phyloP scores from a whole-genome alignment of 2,329 filamentous ascomycete species.

The Xylariaceae sp. region DNA sequence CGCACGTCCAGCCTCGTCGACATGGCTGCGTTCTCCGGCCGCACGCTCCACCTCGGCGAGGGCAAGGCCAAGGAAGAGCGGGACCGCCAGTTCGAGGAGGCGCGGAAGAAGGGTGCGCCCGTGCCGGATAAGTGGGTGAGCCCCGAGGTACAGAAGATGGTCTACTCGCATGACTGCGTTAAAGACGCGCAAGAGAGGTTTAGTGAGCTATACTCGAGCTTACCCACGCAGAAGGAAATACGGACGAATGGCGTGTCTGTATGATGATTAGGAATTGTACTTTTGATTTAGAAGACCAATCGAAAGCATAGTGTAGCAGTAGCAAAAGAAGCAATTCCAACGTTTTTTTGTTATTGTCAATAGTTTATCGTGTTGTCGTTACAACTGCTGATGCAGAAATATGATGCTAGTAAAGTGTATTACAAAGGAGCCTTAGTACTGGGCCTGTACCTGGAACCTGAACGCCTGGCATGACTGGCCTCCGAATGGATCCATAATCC shows the following conservation, averaged over 20 bases:
- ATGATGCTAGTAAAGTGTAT: constrained; percentile 7
- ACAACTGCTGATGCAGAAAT: neutral
- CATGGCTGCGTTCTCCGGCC: constrained; percentile 57
- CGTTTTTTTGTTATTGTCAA: no score
- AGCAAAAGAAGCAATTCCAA: constrained; percentile 3
- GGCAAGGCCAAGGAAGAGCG: constrained; percentile 64
- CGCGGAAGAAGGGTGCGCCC: constrained; percentile 53
- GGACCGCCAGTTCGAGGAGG: constrained; percentile 60
- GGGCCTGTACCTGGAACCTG: constrained; percentile 8
- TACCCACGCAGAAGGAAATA: constrained; percentile 12
- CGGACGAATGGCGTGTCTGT: constrained; percentile 21
- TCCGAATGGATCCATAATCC: neutral
- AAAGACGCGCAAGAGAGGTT: constrained; percentile 59
- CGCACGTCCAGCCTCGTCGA: constrained; percentile 60
- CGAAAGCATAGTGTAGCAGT: neutral
- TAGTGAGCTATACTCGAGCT: constrained; percentile 51
- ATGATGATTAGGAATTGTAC: constrained; percentile 13
- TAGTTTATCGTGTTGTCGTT: neutral
- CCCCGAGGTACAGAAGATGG: constrained; percentile 70
- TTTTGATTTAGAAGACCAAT: constrained; percentile 1
- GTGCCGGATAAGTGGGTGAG: constrained; percentile 74
- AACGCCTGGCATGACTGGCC: constrained; percentile 19
- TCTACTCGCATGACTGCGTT: constrained; percentile 69
- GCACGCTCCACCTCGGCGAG: constrained; percentile 63
- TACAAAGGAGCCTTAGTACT: constrained; percentile 11